Evolutionary conservation across 306 rosid genomes (phyloP).

Genomic region (Acmispon strigosus): DNA sequence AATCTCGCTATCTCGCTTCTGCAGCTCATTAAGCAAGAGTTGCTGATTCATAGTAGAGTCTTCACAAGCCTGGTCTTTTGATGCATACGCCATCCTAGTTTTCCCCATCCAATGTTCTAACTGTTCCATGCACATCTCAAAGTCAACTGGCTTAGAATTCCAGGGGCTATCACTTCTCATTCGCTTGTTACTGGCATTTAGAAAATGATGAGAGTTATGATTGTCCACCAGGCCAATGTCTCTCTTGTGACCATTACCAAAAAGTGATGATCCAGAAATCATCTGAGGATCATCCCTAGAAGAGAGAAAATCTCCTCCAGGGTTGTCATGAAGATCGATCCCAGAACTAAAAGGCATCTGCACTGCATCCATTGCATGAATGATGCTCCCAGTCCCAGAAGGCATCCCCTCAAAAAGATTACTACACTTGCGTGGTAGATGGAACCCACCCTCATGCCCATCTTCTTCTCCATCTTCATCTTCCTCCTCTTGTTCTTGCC

Average conservation of each 20-base stretch:
- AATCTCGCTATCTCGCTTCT: conserved; percentile 52
- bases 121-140: conserved; percentile 56
- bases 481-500: conserved; percentile 29
- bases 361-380: conserved; percentile 47
- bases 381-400: conserved; percentile 52
- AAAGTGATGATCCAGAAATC: conserved; percentile 47
- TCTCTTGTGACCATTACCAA: conserved; percentile 73
- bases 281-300: conserved; percentile 61
- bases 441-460: conserved; percentile 52
- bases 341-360: conserved; percentile 51
- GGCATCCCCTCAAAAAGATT: conserved; percentile 54
- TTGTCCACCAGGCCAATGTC: conserved; percentile 48
- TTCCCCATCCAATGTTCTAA: conserved; percentile 56
- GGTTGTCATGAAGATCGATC: conserved; percentile 57
- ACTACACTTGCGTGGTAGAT: conserved; percentile 47
- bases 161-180: conserved; percentile 57
- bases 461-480: conserved; percentile 45
- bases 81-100: conserved; percentile 50
- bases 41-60: conserved; percentile 49
- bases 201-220: conserved; percentile 44
- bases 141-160: conserved; percentile 48
- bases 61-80: conserved; percentile 54
- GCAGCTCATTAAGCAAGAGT: conserved; percentile 52
- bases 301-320: conserved; percentile 51
- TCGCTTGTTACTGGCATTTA: conserved; percentile 56